Base-by-base conservation (phyloP, 768 basidiomycete genomes). In the Trametes cingulata region DNA sequence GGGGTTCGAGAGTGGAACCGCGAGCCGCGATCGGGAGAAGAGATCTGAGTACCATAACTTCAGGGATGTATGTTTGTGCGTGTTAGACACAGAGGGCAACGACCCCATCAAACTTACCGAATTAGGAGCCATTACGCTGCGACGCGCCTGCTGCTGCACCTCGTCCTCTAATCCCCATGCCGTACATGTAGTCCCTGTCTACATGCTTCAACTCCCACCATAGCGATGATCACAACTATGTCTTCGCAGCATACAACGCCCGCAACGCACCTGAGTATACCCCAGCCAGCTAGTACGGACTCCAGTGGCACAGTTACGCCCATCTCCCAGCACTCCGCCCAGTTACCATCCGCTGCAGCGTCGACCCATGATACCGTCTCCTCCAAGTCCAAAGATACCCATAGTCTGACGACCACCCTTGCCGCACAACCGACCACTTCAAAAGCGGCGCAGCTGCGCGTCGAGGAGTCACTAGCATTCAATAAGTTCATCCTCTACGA, bases 401-500 rank as follows among this genome's bases (percentile, higher is more conserved):
- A 49, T 27, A 63, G 52, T 15, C 50, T 57, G 2, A 45, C 60
- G 6, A 47, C 54, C 17, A 60, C 63, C 2, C 39, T 62, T n/a
- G 55, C 56, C 6, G 39, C 54, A 1, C 42, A 53, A 17, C 35
- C 56, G 4, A 14, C 45, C 1, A 12, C 64, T 7, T 41, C 50
- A 0, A 63, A 66, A 27, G 42, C 48, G 5, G 5, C 42, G 1
- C 22, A 33, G 4, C 25, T 51, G 24, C 60, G 59, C 7, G 25
- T 62, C 4, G 60, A 65, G 7, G 68, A 68, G 49, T 58, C 63
- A 1, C 65, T 76, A 41, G 68, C 71, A 1, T 74, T 79, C 72
- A 95, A 94, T 77, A 93, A 93, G 71, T 95, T 93, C 77, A 88
- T 93, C 33, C 77, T 98, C 3, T 98, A 97, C 73, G 96, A 99